These are phyloP conservation scores for Coemansia sp. DNA, from an alignment of 192 early-diverging fungal genomes.

Conservation along the genomic window DNA sequence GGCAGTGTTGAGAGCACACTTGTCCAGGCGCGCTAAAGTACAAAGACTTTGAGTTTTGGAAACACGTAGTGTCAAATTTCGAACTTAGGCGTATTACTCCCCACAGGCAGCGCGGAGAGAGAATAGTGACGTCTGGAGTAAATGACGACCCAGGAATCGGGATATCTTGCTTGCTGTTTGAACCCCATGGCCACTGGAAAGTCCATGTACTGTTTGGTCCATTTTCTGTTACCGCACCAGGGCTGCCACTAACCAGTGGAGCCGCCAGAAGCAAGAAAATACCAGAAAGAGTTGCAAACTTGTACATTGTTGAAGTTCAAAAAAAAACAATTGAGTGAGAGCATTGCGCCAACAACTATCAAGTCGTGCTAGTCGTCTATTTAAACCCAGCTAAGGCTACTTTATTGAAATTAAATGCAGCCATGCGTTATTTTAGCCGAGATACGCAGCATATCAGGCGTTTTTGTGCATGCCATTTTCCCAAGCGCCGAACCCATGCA, in stretches of 20 bases:
- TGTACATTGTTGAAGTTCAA: background rate
- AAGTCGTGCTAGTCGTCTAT: background rate
- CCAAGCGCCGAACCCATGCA: background rate
- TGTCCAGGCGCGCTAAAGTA: slow-evolving; percentile 47
- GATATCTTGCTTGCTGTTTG: slow-evolving; percentile 27
- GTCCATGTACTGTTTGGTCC: slow-evolving; percentile 5
- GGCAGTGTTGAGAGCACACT: slow-evolving; percentile 38
- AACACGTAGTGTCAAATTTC: slow-evolving; percentile 37
- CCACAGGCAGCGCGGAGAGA: slow-evolving; percentile 32
- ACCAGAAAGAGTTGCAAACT: background rate
- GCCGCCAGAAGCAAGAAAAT: background rate
- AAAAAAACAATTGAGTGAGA: background rate
- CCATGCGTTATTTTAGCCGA: slow-evolving; percentile 6
- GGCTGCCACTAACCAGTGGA: background rate
- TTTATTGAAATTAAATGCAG: background rate
- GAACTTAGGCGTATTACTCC: slow-evolving; percentile 16
- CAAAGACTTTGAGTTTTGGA: slow-evolving; percentile 27
- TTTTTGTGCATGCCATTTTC: background rate
- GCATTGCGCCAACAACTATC: background rate
- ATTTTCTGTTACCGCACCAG: background rate
- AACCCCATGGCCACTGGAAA: slow-evolving; percentile 45
- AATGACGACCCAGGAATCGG: slow-evolving; percentile 25
- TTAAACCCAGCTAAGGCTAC: background rate
- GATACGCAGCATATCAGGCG: background rate
- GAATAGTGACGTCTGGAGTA: slow-evolving; percentile 35